Conservation (phyloP, 306 rosid species). For the Fragaria iinumae region DNA sequence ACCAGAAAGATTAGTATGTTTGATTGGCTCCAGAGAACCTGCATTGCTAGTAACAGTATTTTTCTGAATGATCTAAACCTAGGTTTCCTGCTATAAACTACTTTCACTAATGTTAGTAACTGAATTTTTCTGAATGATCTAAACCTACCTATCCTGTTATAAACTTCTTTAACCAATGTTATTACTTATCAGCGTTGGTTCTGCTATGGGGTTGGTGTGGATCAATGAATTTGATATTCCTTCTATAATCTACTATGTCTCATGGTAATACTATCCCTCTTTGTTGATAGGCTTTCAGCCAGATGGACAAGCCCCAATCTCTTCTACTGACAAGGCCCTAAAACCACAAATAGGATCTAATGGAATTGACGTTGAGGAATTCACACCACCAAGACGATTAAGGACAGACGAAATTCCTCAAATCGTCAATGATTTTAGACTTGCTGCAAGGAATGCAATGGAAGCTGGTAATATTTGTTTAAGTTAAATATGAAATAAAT, state of each 20-base stretch:
- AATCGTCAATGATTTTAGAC: neutral
- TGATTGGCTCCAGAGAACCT: too few relatives aligned
- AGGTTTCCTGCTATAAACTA: too few relatives aligned
- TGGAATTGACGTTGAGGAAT: neutral
- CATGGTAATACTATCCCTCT: neutral
- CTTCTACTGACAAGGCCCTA: neutral
- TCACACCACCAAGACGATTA: neutral
- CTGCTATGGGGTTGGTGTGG: neutral
- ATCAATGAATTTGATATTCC: too few relatives aligned
- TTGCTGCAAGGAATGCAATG: neutral
- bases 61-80: too few relatives aligned
- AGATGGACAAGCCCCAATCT: neutral
- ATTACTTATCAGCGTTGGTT: too few relatives aligned
- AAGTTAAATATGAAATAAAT: neutral
- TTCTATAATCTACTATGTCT: too few relatives aligned
- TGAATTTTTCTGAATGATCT: too few relatives aligned
- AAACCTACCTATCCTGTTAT: too few relatives aligned
- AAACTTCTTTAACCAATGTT: too few relatives aligned
- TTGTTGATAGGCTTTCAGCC: neutral
- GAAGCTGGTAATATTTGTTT: neutral
- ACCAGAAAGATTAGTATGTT: too few relatives aligned
- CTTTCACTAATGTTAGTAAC: too few relatives aligned
- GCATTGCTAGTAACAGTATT: too few relatives aligned
- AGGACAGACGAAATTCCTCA: constrained; percentile 5
- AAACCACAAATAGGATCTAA: neutral